phyloP scores from a whole-genome alignment of 495 filamentous ascomycete species.

The Sordaria brevicollis region DNA sequence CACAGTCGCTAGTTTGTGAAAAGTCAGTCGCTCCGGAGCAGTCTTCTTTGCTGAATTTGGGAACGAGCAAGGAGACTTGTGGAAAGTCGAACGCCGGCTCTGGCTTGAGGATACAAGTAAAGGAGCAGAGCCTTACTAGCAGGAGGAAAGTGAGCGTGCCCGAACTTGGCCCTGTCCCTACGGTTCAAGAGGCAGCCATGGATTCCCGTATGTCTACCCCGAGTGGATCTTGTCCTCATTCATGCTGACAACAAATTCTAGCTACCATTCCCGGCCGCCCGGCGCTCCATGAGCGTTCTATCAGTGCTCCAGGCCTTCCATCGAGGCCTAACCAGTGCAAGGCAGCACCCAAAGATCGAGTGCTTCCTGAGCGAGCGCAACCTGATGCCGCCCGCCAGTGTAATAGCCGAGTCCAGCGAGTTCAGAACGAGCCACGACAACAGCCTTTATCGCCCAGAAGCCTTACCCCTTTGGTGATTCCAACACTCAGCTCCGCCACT shows the following conservation, averaged over 20 bases:
- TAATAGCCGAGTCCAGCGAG: conserved; percentile 10
- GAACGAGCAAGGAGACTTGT: conserved; percentile 30
- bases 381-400: conserved; percentile 1
- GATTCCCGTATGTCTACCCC: conserved; percentile 57
- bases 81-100: conserved; percentile 30
- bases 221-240: background rate
- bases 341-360: conserved; percentile 17
- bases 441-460: conserved; percentile 41
- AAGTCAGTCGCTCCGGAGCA: conserved; percentile 43
- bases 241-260: conserved; percentile 27
- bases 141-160: conserved; percentile 53
- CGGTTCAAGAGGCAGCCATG: conserved; percentile 55
- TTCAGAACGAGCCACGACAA: conserved; percentile 14
- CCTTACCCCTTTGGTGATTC: conserved; percentile 42
- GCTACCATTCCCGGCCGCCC: conserved; percentile 65
- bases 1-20: conserved; percentile 24
- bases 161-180: conserved; percentile 57
- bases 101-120: conserved; percentile 37
- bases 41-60: conserved; percentile 34
- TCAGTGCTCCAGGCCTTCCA: conserved; percentile 47
- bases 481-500: conserved; percentile 24
- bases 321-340: conserved; percentile 37
- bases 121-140: conserved; percentile 41
- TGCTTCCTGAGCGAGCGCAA: conserved; percentile 20
- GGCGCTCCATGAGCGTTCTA: conserved; percentile 55